Conservation (phyloP, 805 yeast genomes). For the Candida awuae region DNA sequence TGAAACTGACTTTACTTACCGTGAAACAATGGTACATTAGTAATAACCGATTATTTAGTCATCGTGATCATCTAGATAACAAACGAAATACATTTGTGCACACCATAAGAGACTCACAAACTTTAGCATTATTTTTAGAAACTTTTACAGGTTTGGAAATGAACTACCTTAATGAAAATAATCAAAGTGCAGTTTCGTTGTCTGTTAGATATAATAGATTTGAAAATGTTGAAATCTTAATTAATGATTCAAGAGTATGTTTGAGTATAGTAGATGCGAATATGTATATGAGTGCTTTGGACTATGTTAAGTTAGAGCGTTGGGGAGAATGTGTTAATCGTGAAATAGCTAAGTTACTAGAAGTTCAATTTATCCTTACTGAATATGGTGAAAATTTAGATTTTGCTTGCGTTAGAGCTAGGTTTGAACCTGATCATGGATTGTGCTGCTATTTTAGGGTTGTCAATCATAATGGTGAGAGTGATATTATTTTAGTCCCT, state of each 20-base stretch:
- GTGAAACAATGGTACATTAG: slow-evolving; percentile 36
- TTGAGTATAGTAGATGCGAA: slow-evolving; percentile 28
- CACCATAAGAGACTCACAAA: slow-evolving; percentile 42
- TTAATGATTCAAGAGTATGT: slow-evolving; percentile 43
- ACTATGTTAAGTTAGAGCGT: slow-evolving; percentile 36
- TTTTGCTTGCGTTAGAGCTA: slow-evolving; percentile 27
- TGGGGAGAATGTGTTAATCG: slow-evolving; percentile 13
- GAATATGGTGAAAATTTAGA: slow-evolving; percentile 24
- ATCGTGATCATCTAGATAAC: slow-evolving; percentile 59
- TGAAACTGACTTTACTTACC: slow-evolving; percentile 37
- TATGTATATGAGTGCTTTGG: slow-evolving; percentile 33
- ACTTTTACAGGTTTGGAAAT: slow-evolving; percentile 37
- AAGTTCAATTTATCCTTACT: slow-evolving; percentile 20
- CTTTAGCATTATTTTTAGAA: slow-evolving; percentile 35
- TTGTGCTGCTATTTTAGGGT: slow-evolving; percentile 22
- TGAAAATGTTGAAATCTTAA: slow-evolving; percentile 46
- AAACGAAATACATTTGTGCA: slow-evolving; percentile 76
- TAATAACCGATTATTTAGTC: slow-evolving; percentile 31
- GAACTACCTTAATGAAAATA: slow-evolving; percentile 52
- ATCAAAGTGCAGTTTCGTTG: slow-evolving; percentile 62
- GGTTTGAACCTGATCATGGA: slow-evolving; percentile 23
- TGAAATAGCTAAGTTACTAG: slow-evolving; percentile 30
- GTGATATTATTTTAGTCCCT: slow-evolving; percentile 11
- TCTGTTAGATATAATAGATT: slow-evolving; percentile 62
- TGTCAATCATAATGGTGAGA: slow-evolving; percentile 3